Evolutionary conservation across 768 basidiomycete genomes (phyloP).

Genomic region (Lentinula aciculospora): DNA sequence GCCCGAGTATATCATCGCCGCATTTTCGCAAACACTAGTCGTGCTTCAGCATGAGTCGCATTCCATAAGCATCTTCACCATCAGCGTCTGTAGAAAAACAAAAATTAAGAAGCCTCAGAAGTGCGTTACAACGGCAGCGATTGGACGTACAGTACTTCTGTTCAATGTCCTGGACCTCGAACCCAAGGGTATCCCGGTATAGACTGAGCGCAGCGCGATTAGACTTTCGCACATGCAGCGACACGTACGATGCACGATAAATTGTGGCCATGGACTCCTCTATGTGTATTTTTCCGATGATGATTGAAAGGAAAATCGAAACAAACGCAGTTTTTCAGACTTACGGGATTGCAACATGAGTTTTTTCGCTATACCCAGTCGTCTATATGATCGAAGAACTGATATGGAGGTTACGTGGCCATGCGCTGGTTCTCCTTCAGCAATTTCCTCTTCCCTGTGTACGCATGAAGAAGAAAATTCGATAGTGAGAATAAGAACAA

Average conservation of each 20-base stretch:
- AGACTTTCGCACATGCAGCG: slow-evolving; percentile 90
- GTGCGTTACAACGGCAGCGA: background rate
- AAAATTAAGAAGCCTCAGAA: background rate
- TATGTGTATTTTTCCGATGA: slow-evolving; percentile 22
- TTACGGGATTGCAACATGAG: slow-evolving; percentile 92
- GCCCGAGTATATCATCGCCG: too few relatives aligned
- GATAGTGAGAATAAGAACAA: background rate
- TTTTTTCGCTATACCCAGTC: slow-evolving; percentile 90
- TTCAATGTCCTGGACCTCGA: slow-evolving; percentile 82
- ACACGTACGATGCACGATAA: slow-evolving; percentile 83
- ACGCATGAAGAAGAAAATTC: slow-evolving; percentile 1
- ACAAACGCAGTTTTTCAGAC: slow-evolving; percentile 21
- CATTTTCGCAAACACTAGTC: background rate
- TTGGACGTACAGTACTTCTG: slow-evolving; percentile 76
- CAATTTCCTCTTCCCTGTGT: slow-evolving; percentile 60
- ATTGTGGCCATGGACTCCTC: slow-evolving; percentile 90
- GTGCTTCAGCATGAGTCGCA: slow-evolving; percentile 61
- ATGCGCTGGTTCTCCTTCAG: slow-evolving; percentile 63
- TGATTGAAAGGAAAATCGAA: background rate
- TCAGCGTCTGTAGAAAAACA: slow-evolving; percentile 79
- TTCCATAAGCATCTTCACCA: slow-evolving; percentile 91
- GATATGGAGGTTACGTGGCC: slow-evolving; percentile 98
- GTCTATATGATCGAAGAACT: slow-evolving; percentile 84
- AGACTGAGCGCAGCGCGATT: slow-evolving; percentile 88
- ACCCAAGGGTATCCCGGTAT: slow-evolving; percentile 89